Base-by-base conservation (phyloP, 352 stramenopile genomes). In the Globisporangium heterothallicum region DNA sequence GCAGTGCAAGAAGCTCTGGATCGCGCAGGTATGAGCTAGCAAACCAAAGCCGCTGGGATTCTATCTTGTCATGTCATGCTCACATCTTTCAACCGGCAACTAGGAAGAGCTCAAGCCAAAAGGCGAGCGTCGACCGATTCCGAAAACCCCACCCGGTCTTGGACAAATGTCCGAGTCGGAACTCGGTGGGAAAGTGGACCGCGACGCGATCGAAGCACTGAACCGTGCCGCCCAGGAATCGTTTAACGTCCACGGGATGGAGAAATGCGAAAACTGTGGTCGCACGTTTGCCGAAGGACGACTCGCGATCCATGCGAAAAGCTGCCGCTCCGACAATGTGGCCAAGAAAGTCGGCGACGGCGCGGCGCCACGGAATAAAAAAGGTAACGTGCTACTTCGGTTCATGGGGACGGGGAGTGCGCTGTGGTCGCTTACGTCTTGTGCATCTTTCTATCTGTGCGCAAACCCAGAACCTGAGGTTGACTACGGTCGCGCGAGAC, bases 1-100 rank as follows among this genome's bases (percentile, higher is more conserved):
- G 61, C 81, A 92, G 40, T 92, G 81, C 70, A 92, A 92, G 58
- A 86, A 89, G 42, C 56, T 92, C 2, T 92, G 78, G 63, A 61
- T 88, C 36, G 62, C 78, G 6, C 74, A 86, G 69, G 71, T 83
- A 32, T 2, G 10, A 2, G n/a, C n/a, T n/a, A n/a, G n/a, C n/a
- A n/a, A n/a, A n/a, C n/a, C n/a, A n/a, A n/a, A n/a, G n/a, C n/a
- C n/a, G n/a, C n/a, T n/a, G n/a, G n/a, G n/a, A n/a, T n/a, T n/a
- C n/a, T n/a, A n/a, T n/a, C n/a, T n/a, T n/a, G n/a, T n/a, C n/a
- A n/a, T n/a, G n/a, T n/a, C n/a, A n/a, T n/a, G n/a, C n/a, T n/a
- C n/a, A n/a, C n/a, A n/a, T n/a, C n/a, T n/a, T n/a, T n/a, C n/a
- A n/a, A n/a, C n/a, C n/a, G n/a, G n/a, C n/a, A n/a, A n/a, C 6